These are phyloP conservation scores for Globisporangium irregulare DNA, from an alignment of 352 stramenopile genomes.

Conservation along the genomic window DNA sequence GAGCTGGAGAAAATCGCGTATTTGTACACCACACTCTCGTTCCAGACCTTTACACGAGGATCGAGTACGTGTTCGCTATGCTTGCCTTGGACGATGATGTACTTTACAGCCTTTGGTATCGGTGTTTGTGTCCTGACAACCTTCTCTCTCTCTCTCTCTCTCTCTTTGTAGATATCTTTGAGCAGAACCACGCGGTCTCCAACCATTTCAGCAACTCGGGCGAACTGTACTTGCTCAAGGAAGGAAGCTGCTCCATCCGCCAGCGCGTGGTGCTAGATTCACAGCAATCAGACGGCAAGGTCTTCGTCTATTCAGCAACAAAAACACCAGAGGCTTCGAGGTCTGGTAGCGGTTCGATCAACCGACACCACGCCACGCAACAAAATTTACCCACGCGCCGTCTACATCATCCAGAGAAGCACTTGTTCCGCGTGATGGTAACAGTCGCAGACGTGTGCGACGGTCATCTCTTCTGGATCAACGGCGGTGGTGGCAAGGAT, in stretches of 20 bases:
- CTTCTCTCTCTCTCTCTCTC: neutral
- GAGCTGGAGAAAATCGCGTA: constrained; percentile 57
- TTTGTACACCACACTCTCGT: constrained; percentile 50
- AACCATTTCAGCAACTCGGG: constrained; percentile 2
- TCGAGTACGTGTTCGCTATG: constrained; percentile 29
- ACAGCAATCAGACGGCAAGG: neutral
- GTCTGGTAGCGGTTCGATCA: neutral
- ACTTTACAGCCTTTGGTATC: neutral
- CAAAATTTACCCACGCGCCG: neutral
- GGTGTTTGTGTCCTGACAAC: neutral
- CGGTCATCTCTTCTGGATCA: constrained; percentile 58
- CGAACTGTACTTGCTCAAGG: constrained; percentile 48
- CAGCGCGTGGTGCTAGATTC: constrained; percentile 22
- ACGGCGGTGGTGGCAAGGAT: constrained; percentile 13
- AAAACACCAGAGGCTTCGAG: neutral
- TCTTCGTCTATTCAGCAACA: neutral
- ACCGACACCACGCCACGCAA: neutral
- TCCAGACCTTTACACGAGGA: constrained; percentile 38
- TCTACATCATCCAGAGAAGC: constrained; percentile 5
- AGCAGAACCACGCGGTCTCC: constrained; percentile 4
- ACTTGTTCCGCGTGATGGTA: constrained; percentile 32
- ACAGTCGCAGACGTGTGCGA: constrained; percentile 50
- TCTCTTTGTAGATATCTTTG: constrained; percentile 33
- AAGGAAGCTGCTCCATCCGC: constrained; percentile 49
- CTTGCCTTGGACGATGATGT: neutral